These are phyloP conservation scores for Senna siamea DNA, from an alignment of 306 rosid genomes.

Conservation along the genomic window DNA sequence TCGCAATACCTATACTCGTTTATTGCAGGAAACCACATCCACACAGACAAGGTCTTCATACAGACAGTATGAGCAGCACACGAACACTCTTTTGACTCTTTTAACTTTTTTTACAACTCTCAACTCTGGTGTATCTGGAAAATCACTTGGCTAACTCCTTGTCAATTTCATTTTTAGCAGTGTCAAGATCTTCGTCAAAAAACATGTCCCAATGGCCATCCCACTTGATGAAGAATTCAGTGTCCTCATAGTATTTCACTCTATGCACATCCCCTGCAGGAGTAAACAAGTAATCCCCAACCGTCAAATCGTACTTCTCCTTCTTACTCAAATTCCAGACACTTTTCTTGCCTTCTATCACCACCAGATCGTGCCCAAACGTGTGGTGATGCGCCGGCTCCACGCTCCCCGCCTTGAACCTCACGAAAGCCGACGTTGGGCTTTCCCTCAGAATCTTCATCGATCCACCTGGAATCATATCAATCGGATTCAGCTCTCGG, in stretches of 20 bases:
- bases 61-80: not conserved
- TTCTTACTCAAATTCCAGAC: conserved; percentile 83
- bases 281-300: conserved; percentile 81
- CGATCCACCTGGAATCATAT: conserved; percentile 77
- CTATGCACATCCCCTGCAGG: conserved; percentile 83
- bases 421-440: conserved; percentile 83
- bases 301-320: conserved; percentile 66
- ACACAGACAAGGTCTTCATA: not conserved
- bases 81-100: not conserved
- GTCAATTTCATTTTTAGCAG: conserved; percentile 56
- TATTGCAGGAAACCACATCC: not conserved
- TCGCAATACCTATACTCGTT: not conserved
- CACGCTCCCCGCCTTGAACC: conserved; percentile 80
- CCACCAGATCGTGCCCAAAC: conserved; percentile 89
- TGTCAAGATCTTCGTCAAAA: conserved; percentile 75
- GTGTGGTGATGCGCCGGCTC: conserved; percentile 96
- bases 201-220: conserved; percentile 95
- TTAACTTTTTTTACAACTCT: not conserved
- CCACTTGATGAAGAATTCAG: conserved; percentile 91
- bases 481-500: conserved; percentile 65
- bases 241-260: conserved; percentile 74
- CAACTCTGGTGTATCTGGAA: not conserved
- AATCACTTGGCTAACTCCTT: conserved; percentile 42
- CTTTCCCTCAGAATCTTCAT: conserved; percentile 84
- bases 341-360: conserved; percentile 73